Conservation (phyloP, 1,284 basidiomycete species). For the Mrakiaceae sp. region DNA sequence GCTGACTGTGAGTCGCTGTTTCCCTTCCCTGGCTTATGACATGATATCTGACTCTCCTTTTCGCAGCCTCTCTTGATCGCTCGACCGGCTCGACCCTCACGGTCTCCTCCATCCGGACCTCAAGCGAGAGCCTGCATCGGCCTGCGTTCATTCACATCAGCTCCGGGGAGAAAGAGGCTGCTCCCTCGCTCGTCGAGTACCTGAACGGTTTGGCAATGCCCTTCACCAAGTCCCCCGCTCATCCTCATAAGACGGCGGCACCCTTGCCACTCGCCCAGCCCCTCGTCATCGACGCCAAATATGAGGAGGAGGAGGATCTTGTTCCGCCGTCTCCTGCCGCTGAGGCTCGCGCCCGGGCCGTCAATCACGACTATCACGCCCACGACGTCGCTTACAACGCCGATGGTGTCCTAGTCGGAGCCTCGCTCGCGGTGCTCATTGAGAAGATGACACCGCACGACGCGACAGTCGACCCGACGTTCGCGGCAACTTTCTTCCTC, state of each 20-base stretch:
- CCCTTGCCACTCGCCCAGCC: too few species aligned
- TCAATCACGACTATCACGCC: constrained; percentile 39
- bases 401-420: constrained; percentile 82
- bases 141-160: too few species aligned
- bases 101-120: constrained; percentile 3
- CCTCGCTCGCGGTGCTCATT: constrained; percentile 73
- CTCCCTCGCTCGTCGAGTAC: background rate
- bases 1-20: background rate
- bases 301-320: background rate
- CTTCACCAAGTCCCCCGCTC: background rate
- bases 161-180: too few species aligned
- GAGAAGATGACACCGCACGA: constrained; percentile 97
- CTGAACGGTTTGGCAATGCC: background rate
- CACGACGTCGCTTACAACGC: constrained; percentile 81
- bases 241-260: too few species aligned
- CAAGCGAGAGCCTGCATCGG: background rate
- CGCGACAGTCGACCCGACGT: constrained; percentile 69
- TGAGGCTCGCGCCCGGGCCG: constrained; percentile 31
- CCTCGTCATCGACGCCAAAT: background rate
- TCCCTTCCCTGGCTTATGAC: background rate
- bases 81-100: constrained; percentile 6
- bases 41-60: background rate
- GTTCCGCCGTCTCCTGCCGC: background rate
- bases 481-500: constrained; percentile 81
- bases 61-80: background rate